These are phyloP conservation scores for Coprinopsis marcescibilis DNA, from an alignment of 768 basidiomycete species.

Conservation along the genomic window DNA sequence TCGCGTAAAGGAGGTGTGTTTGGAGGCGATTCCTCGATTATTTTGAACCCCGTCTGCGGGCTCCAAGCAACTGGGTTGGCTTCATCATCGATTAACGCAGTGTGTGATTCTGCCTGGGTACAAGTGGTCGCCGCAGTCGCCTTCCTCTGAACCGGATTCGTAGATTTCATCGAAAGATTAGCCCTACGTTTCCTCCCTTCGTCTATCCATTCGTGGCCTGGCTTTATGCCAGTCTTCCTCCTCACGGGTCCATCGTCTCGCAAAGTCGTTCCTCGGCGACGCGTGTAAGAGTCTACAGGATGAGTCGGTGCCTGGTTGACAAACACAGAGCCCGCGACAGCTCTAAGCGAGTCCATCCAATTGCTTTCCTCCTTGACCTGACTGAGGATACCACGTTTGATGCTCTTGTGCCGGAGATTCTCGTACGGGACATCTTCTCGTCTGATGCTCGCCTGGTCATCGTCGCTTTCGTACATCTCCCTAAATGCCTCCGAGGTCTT, in stretches of 20 bases:
- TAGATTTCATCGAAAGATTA: not conserved
- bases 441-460: too few species aligned
- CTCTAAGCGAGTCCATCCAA: conserved; percentile 15
- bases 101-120: not conserved
- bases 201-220: conserved; percentile 8
- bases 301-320: conserved; percentile 1
- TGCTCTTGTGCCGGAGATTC: conserved; percentile 3
- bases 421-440: conserved; percentile 5
- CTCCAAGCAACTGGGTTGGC: not conserved
- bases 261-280: conserved; percentile 12
- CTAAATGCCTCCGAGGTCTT: too few species aligned
- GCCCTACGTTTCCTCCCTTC: conserved; percentile 3
- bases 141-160: not conserved
- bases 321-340: conserved; percentile 8
- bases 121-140: not conserved
- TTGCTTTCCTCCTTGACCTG: conserved; percentile 12
- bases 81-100: not conserved
- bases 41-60: conserved; percentile 1
- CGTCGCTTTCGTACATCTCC: not conserved
- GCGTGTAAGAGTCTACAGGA: conserved; percentile 2
- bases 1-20: conserved; percentile 1
- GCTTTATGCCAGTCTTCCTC: not conserved
- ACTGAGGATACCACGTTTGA: conserved; percentile 3
- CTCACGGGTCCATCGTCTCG: conserved; percentile 7
- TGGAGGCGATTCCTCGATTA: conserved; percentile 5